Evolutionary conservation across 1,284 basidiomycete genomes (phyloP).

Genomic region (Somion occarium): DNA sequence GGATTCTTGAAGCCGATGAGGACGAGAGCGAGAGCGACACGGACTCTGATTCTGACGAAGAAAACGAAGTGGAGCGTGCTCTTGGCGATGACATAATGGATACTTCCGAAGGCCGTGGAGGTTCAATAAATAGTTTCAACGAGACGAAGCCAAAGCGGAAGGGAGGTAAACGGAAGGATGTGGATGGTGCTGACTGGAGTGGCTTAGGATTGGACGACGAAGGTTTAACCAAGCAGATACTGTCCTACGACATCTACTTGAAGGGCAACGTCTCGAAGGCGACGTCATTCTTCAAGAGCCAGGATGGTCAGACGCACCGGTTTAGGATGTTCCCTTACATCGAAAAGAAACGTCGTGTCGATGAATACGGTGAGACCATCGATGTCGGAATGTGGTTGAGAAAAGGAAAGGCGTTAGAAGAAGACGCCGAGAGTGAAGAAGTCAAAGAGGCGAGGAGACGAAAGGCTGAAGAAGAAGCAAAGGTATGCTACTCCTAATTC

Average conservation of each 20-base stretch:
- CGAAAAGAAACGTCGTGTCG: constrained; percentile 88
- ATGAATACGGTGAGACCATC: constrained; percentile 93
- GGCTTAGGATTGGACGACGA: constrained; percentile 58
- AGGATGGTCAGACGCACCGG: constrained; percentile 63
- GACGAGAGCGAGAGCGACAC: constrained; percentile 61
- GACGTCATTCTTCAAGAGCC: constrained; percentile 80
- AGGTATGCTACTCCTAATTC: constrained; percentile 39
- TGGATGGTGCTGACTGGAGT: constrained; percentile 60
- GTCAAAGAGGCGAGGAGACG: constrained; percentile 68
- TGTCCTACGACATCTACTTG: constrained; percentile 95
- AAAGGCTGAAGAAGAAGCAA: constrained; percentile 77
- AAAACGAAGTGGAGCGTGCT: constrained; percentile 64
- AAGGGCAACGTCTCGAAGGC: constrained; percentile 88
- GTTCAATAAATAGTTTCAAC: constrained; percentile 35
- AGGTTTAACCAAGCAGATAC: constrained; percentile 61
- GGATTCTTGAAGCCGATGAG: constrained; percentile 88
- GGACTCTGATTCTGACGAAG: constrained; percentile 63
- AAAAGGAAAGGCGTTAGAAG: constrained; percentile 84
- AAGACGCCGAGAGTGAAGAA: constrained; percentile 82
- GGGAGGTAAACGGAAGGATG: constrained; percentile 35
- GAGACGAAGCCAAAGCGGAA: constrained; percentile 26
- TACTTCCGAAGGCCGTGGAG: constrained; percentile 22
- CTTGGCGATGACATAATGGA: constrained; percentile 49
- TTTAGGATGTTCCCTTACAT: constrained; percentile 98
- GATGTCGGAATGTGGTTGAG: constrained; percentile 93